Evolutionary conservation across 2,329 filamentous ascomycete genomes (phyloP), one percentile per base, ranked within the genome.

Genomic region (Apiospora saccharicola): DNA sequence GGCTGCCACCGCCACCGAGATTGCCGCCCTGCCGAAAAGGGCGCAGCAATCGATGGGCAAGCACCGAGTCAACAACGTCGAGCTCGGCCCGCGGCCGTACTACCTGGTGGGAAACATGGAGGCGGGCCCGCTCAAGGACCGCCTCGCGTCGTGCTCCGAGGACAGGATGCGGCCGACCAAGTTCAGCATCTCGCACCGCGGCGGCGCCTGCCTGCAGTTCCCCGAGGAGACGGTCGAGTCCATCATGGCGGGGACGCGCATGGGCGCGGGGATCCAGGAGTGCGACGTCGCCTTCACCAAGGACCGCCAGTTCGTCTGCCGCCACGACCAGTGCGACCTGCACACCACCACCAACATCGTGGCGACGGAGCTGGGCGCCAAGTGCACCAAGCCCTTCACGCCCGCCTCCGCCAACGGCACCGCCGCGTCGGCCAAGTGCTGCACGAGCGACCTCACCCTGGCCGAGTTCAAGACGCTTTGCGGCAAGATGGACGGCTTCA

Each of bases 271-370:
- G 57, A 85, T 92, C 61, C 86, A 91, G 70, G 91, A 93, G 81
- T 93, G 91, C 80, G 91, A 93, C 79, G 90, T 92, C 22, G 85
- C 88, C 47, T 92, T 93, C 82, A 92, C 91, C 72, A 86, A 84
- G 75, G 91, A 93, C 80, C 85, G 86, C 43, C 82, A 90, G 78
- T 87, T 93, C n/a, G 90, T 93, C 64, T 93, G 91, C 82, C 88
- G 91, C 68, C 91, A 93, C 82, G 88, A 87, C 67, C 88, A 91
- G 75, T 93, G 91, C 81, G 91, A 93, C 76, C 82, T 93, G 53
- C 90, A 92, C 83, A 90, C 88, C 30, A 93, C 91, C 12, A 92
- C 91, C 78, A 89, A 93, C 82, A 91, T 93, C 78, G 85, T 93
- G 74, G 80, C 85, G 68, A 85, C 91, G 14, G 87, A 89, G 75